Conservation (phyloP, 2,329 filamentous ascomycete species). For the Aspergillus eucalypticola region DNA sequence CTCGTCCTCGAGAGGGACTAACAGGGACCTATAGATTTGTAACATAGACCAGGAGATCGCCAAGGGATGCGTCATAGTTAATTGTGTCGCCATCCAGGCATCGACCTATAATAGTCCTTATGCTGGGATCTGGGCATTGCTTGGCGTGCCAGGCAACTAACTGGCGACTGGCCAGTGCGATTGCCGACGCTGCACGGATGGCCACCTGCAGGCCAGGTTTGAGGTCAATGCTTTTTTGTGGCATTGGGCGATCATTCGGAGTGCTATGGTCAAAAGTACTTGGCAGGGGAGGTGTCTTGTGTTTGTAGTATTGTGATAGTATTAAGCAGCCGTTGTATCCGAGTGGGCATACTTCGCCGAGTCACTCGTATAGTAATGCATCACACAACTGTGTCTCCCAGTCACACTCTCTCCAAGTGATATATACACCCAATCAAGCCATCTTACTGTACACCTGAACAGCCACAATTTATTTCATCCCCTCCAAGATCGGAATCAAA, state of each 20-base stretch:
- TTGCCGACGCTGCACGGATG: background rate
- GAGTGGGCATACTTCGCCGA: too few relatives aligned
- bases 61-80: background rate
- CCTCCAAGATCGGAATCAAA: constrained; percentile 22
- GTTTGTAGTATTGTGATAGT: background rate
- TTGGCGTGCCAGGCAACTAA: background rate
- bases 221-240: background rate
- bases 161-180: background rate
- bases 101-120: background rate
- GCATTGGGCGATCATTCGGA: background rate
- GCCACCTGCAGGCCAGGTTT: background rate
- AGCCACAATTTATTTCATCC: background rate
- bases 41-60: background rate
- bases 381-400: too few relatives aligned
- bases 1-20: background rate
- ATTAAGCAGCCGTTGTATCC: background rate
- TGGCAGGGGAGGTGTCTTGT: background rate
- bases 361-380: too few relatives aligned
- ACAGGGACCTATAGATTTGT: background rate
- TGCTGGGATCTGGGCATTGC: background rate
- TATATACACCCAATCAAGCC: background rate
- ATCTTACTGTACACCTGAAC: background rate
- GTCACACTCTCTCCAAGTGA: background rate
- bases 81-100: background rate
- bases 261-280: background rate